These are phyloP conservation scores for Strobilomyces echinocephalus DNA, from an alignment of 768 basidiomycete species.

Conservation along the genomic window DNA sequence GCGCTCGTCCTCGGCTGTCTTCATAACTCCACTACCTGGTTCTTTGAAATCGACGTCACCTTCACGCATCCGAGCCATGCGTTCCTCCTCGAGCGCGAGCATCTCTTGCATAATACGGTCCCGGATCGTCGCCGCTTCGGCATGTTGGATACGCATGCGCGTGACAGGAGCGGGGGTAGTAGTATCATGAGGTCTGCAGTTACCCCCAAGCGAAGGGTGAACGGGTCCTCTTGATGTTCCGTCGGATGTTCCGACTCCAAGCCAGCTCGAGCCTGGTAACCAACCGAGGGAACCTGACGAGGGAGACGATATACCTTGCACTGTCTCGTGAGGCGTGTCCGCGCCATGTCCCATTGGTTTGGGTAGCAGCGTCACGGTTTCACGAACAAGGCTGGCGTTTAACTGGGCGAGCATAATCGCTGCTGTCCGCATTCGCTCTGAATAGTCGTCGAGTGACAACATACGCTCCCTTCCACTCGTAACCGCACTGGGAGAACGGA, in stretches of 20 bases:
- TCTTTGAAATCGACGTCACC: conserved; percentile 57
- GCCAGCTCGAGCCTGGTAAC: conserved; percentile 55
- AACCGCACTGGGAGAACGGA: conserved; percentile 1
- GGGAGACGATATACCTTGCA: conserved; percentile 12
- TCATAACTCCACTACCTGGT: conserved; percentile 41
- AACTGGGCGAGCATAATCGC: conserved; percentile 98
- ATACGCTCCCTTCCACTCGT: conserved; percentile 10
- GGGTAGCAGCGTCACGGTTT: conserved; percentile 35
- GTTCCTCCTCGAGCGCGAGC: conserved; percentile 92
- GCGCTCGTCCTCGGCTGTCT: conserved; percentile 83
- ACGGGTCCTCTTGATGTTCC: conserved; percentile 23
- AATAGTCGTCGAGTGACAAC: conserved; percentile 93
- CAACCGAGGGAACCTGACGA: conserved; percentile 39
- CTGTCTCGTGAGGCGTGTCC: neutral
- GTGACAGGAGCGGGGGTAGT: conserved; percentile 31
- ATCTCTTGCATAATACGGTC: conserved; percentile 99
- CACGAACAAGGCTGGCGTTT: conserved; percentile 71
- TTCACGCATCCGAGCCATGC: conserved; percentile 90
- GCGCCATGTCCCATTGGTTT: conserved; percentile 9
- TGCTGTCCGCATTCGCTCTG: conserved; percentile 96
- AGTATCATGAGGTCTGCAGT: conserved; percentile 21
- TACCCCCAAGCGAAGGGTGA: conserved; percentile 30
- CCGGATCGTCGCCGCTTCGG: conserved; percentile 86
- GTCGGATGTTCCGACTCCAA: conserved; percentile 26
- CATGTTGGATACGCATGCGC: conserved; percentile 70